Percentiles rank a stretch among this genome's conserved stretches.
phyloP scores from a whole-genome alignment of 345 rosid genomes.

The Sisymbrium altissimum region DNA sequence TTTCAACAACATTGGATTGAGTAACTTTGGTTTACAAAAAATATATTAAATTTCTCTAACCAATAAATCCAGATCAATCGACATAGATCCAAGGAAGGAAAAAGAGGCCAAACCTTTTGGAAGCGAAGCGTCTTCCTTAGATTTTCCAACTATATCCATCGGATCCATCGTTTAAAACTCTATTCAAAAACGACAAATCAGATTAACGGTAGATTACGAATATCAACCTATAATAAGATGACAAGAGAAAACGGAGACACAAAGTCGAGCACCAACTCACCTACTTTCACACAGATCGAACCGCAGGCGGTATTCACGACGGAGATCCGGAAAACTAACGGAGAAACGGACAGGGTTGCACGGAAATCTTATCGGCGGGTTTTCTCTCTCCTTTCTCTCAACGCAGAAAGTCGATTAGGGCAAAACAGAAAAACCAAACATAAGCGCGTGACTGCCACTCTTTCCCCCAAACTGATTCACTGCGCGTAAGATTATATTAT shows the following conservation, averaged over 20 bases:
- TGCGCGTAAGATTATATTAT: constrained; percentile 16
- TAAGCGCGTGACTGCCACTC: constrained; percentile 23
- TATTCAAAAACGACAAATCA: not conserved
- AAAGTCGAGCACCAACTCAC: not conserved
- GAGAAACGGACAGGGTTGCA: not conserved
- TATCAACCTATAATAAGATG: too few relatives aligned
- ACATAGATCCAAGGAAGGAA: not conserved
- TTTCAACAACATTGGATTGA: too few relatives aligned
- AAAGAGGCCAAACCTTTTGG: constrained; percentile 68
- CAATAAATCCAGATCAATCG: too few relatives aligned
- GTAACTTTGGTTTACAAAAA: too few relatives aligned
- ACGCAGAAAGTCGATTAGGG: constrained; percentile 23
- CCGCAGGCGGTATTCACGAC: too few relatives aligned
- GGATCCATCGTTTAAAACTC: constrained; percentile 65
- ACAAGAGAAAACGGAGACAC: not conserved
- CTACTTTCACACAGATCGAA: not conserved
- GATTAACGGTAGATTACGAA: not conserved
- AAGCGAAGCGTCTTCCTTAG: constrained; percentile 99
- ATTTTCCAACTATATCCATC: constrained; percentile 97
- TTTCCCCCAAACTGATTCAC: not conserved
- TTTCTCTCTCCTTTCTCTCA: constrained; percentile 6
- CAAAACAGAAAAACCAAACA: not conserved
- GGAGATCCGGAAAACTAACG: too few relatives aligned
- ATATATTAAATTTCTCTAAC: too few relatives aligned
- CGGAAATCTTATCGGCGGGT: constrained; percentile 13